These are phyloP conservation scores for Hymenoscyphus scutula DNA, from an alignment of 2,329 filamentous ascomycete genomes.

Conservation along the genomic window DNA sequence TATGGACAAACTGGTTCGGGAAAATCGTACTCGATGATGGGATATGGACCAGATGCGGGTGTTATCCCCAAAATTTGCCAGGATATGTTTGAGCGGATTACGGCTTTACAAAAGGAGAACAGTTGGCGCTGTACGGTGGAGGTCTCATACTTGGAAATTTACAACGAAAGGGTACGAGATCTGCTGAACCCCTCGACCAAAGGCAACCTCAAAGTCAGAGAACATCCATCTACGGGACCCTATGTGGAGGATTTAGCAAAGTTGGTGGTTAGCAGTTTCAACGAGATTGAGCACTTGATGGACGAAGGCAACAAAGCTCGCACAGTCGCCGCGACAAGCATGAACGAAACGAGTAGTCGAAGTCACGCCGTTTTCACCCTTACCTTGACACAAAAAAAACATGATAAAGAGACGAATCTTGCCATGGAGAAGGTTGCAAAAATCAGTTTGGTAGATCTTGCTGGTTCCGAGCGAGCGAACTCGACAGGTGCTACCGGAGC, in stretches of 20 bases:
- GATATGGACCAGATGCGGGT: slow-evolving; percentile 91
- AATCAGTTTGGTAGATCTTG: slow-evolving; percentile 96
- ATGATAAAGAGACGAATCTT: slow-evolving; percentile 91
- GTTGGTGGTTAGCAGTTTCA: slow-evolving; percentile 86
- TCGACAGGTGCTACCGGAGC: slow-evolving; percentile 96
- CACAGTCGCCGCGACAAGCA: slow-evolving; percentile 97
- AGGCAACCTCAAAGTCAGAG: slow-evolving; percentile 93
- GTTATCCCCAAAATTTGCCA: slow-evolving; percentile 97
- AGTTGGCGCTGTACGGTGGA: slow-evolving; percentile 88
- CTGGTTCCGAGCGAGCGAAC: slow-evolving; percentile 94
- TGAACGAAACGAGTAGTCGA: slow-evolving; percentile 99
- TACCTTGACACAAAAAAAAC: slow-evolving; percentile 89
- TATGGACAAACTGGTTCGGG: slow-evolving; percentile 98
- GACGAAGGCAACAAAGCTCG: slow-evolving; percentile 98
- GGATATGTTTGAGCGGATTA: slow-evolving; percentile 93
- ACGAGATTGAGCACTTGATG: slow-evolving; percentile 97
- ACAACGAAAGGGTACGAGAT: slow-evolving; percentile 96
- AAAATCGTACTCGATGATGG: slow-evolving; percentile 99
- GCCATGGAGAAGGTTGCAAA: slow-evolving; percentile 96
- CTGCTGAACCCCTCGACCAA: slow-evolving; percentile 93
- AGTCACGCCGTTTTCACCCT: slow-evolving; percentile 98
- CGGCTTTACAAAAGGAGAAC: slow-evolving; percentile 65
- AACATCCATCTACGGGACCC: slow-evolving; percentile 94
- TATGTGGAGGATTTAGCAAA: slow-evolving; percentile 98
- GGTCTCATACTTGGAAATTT: slow-evolving; percentile 98